Base-by-base conservation (phyloP, 768 basidiomycete genomes). In the Grammothele lineata region DNA sequence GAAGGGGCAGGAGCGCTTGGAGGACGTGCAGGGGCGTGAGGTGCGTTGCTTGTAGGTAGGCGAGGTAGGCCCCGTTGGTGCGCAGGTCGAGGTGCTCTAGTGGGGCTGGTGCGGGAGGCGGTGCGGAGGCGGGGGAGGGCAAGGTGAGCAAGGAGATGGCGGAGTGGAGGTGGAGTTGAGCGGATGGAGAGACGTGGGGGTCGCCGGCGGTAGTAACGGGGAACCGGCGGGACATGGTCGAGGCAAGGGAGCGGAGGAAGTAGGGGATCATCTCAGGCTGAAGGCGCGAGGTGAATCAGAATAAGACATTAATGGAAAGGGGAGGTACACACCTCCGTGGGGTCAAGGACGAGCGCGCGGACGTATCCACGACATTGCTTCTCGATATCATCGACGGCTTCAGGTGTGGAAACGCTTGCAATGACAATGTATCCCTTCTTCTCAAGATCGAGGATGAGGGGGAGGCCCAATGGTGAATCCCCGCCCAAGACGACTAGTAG, bases 381-480 rank as follows among this genome's bases (percentile, higher is more conserved):
- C 62, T 94, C 90, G 37, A 93, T 67, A 14, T 66, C 68, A 14
- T 76, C 71, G 27, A 80, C 81, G n/a, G 78, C 78, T 44, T 83
- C 82, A 0, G 83, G 76, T 5, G 76, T 80, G 0, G 81, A 69
- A 15, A 92, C 91, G 50, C 86, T 92, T 4, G 83, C 73, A 52
- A 94, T 81, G 30, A 94, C 84, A 56, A 92, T 85, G 58, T 85
- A 93, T 0, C 88, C 91, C 50, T 81, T 78, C 58, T 71, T 74
- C 66, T 92, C 88, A 37, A 94, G 71, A 43, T 84, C 83, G 37
- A 77, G 58, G 43, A 92, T 81, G 34, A 93, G 65, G 7, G 87
- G 80, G n/a, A 81, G 70, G 6, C 80, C 89, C 41, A 83, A 69
- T 1, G 84, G 77, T 17, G 76, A 74, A 59, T 93, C 92, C 8